phyloP scores from a whole-genome alignment of 2,329 filamentous ascomycete genomes.

The Trichoderma sp. region DNA sequence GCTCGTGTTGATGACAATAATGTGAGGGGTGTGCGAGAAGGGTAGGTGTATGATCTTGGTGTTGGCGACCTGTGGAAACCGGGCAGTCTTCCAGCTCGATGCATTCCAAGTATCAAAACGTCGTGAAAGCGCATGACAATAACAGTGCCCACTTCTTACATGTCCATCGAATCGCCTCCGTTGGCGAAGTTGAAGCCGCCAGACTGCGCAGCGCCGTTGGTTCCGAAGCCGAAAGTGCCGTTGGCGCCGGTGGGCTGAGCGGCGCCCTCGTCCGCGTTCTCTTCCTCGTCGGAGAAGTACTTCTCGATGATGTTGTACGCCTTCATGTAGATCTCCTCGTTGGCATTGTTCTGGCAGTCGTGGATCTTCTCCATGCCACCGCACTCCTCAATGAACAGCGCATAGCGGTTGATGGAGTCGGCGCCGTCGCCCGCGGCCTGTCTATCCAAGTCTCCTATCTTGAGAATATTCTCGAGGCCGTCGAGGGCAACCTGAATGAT shows the following conservation, averaged over 20 bases:
- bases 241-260: slow-evolving; percentile 70
- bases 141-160: slow-evolving; percentile 48
- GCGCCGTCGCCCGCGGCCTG: slow-evolving; percentile 74
- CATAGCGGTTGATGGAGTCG: slow-evolving; percentile 91
- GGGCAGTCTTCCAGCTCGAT: slow-evolving; percentile 7
- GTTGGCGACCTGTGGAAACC: slow-evolving; percentile 16
- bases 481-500: slow-evolving; percentile 99
- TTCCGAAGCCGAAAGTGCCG: slow-evolving; percentile 78
- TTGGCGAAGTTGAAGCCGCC: slow-evolving; percentile 94
- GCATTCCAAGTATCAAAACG: slow-evolving; percentile 4
- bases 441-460: slow-evolving; percentile 99
- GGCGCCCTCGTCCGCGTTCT: slow-evolving; percentile 80
- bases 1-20: slow-evolving; percentile 24
- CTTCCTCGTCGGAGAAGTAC: slow-evolving; percentile 99
- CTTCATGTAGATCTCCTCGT: slow-evolving; percentile 99
- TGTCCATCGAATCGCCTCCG: slow-evolving; percentile 65
- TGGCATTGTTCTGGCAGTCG: slow-evolving; percentile 99
- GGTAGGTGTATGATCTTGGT: slow-evolving; percentile 16
- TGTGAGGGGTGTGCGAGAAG: slow-evolving; percentile 12
- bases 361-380: slow-evolving; percentile 99
- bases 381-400: slow-evolving; percentile 97
- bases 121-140: slow-evolving; percentile 1
- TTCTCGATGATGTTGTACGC: slow-evolving; percentile 99
- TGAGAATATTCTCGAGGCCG: slow-evolving; percentile 97
- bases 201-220: slow-evolving; percentile 63